Evolutionary conservation across 768 basidiomycete species (phyloP).

Genomic region (Naganishia kalamii): DNA sequence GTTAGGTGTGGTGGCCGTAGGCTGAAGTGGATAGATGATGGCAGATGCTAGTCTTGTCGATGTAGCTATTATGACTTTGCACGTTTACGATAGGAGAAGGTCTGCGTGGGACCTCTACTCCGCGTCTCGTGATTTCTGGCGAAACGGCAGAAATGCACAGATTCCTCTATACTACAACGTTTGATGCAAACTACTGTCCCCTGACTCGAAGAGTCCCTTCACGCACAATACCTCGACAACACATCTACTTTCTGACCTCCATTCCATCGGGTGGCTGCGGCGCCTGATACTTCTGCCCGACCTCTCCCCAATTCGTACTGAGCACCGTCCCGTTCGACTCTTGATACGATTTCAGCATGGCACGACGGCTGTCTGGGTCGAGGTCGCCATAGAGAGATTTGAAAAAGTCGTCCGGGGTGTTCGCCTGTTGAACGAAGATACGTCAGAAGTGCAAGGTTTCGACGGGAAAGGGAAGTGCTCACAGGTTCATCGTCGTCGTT

Average conservation of each 20-base stretch:
- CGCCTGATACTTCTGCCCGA: background rate
- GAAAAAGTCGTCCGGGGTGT: slow-evolving; percentile 18
- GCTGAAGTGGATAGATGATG: too few relatives aligned
- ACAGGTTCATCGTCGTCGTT: slow-evolving; percentile 49
- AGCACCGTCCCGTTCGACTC: slow-evolving; percentile 93
- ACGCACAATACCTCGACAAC: too few relatives aligned
- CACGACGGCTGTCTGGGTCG: slow-evolving; percentile 81
- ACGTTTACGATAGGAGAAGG: too few relatives aligned
- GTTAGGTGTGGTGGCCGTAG: too few relatives aligned
- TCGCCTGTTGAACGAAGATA: background rate
- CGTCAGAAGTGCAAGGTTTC: background rate
- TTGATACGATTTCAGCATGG: slow-evolving; percentile 96
- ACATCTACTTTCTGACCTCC: slow-evolving; percentile 5
- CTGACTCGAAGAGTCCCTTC: too few relatives aligned
- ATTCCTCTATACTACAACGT: too few relatives aligned
- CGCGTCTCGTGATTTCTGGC: too few relatives aligned
- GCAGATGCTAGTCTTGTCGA: too few relatives aligned
- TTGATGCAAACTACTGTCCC: too few relatives aligned
- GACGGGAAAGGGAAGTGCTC: background rate
- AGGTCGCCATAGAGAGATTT: slow-evolving; percentile 68
- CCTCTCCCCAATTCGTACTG: slow-evolving; percentile 55
- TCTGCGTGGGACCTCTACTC: too few relatives aligned
- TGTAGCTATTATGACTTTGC: too few relatives aligned
- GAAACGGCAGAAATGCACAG: too few relatives aligned
- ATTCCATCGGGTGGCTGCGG: slow-evolving; percentile 2